phyloP scores from a whole-genome alignment of 257 asterid species.

The Rehmannia glutinosa region DNA sequence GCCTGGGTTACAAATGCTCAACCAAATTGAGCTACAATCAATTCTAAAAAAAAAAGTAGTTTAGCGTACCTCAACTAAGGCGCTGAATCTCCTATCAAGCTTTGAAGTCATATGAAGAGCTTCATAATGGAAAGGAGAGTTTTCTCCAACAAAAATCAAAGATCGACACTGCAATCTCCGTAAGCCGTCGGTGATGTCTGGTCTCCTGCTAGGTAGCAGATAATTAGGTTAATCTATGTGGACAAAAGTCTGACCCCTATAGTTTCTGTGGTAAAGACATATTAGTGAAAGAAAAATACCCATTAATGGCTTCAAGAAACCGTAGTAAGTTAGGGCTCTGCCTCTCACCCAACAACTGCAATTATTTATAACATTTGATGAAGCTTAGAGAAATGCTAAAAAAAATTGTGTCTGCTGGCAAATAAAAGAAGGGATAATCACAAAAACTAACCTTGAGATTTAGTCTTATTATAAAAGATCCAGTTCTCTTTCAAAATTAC shows the following conservation, averaged over 20 bases:
- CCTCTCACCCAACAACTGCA: constrained; percentile 69
- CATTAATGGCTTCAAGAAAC: constrained; percentile 62
- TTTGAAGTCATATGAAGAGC: constrained; percentile 68
- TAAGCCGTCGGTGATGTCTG: constrained; percentile 56
- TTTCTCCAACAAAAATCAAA: constrained; percentile 69
- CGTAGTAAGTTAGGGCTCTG: constrained; percentile 69
- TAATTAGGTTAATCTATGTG: constrained; percentile 7
- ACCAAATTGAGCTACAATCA: too few species aligned
- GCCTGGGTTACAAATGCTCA: too few species aligned
- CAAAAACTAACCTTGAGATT: too few species aligned
- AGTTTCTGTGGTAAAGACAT: neutral
- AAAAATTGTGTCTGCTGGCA: neutral
- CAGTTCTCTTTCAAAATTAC: too few species aligned
- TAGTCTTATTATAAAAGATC: too few species aligned
- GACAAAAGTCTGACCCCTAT: neutral
- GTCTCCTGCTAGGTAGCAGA: constrained; percentile 43
- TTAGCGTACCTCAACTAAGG: constrained; percentile 59
- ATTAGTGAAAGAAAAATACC: constrained; percentile 30
- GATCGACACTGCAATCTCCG: constrained; percentile 52
- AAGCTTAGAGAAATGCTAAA: neutral
- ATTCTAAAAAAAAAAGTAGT: too few species aligned
- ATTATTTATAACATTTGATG: neutral
- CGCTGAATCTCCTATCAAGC: constrained; percentile 59
- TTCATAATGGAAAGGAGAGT: constrained; percentile 67
- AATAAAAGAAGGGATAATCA: too few species aligned